Conservation (phyloP, 192 early-diverging fungal species). For the Chytriomyces sp. region DNA sequence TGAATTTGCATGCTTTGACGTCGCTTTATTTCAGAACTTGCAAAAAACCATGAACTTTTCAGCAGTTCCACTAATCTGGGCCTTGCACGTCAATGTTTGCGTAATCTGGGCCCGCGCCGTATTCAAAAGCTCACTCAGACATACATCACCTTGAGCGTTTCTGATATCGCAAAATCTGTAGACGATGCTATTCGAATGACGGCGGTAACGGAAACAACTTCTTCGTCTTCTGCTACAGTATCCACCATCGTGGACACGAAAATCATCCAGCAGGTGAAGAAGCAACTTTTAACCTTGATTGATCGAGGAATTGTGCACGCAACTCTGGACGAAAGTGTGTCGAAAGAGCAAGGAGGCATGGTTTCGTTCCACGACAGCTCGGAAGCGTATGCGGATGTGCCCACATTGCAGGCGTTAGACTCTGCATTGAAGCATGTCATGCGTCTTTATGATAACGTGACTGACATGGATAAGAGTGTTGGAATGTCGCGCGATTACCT, state of each 20-base stretch:
- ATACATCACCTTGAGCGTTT: conserved; percentile 74
- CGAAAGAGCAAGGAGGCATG: conserved; percentile 55
- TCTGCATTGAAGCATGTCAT: conserved; percentile 47
- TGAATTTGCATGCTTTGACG: conserved; percentile 18
- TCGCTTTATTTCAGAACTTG: conserved; percentile 41
- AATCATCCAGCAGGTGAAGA: conserved; percentile 39
- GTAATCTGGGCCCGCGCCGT: conserved; percentile 53
- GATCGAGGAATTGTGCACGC: conserved; percentile 53
- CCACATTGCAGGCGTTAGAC: conserved; percentile 55
- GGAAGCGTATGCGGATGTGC: conserved; percentile 48
- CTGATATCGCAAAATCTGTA: conserved; percentile 69
- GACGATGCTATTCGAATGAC: conserved; percentile 26
- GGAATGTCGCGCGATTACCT: conserved; percentile 57
- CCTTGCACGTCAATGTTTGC: conserved; percentile 60
- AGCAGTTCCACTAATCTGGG: conserved; percentile 68
- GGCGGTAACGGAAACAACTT: no score
- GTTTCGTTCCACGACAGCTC: conserved; percentile 74
- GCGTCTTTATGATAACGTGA: conserved; percentile 40
- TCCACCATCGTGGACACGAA: no score
- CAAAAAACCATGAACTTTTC: conserved; percentile 44
- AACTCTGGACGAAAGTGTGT: conserved; percentile 38
- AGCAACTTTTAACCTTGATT: conserved; percentile 67
- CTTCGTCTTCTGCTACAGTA: no score
- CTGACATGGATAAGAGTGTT: conserved; percentile 51
- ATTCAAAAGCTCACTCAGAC: conserved; percentile 78